Evolutionary conservation across 257 asterid genomes (phyloP).

Genomic region (Solanum pimpinellifolium): DNA sequence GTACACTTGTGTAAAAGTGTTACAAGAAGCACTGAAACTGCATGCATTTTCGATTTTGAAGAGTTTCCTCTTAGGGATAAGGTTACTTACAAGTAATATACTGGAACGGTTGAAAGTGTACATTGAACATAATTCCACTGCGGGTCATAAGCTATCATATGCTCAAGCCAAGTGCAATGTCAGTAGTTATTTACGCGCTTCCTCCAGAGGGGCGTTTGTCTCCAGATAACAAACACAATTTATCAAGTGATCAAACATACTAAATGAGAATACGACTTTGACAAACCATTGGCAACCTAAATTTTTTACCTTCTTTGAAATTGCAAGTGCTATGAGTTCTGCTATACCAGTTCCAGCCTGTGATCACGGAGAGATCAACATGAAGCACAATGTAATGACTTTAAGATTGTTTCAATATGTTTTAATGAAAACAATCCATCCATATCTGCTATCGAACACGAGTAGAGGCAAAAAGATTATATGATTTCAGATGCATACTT

Average conservation of each 20-base stretch:
- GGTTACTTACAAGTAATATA: constrained; percentile 96
- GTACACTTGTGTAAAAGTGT: no score
- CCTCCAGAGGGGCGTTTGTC: constrained; percentile 47
- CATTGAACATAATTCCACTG: constrained; percentile 86
- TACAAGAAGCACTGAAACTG: constrained; percentile 80
- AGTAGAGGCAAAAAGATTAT: not conserved
- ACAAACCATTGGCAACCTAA: not conserved
- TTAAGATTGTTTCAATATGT: not conserved
- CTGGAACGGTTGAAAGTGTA: constrained; percentile 91
- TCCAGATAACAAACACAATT: constrained; percentile 2
- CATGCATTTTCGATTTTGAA: constrained; percentile 85
- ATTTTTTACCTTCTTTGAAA: constrained; percentile 55
- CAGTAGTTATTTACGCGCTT: constrained; percentile 32
- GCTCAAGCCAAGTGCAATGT: constrained; percentile 20
- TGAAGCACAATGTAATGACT: not conserved
- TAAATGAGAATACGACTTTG: not conserved
- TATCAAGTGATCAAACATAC: not conserved
- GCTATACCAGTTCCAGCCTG: constrained; percentile 99
- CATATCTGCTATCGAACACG: not conserved
- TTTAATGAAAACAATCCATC: no score
- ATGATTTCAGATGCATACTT: constrained; percentile 27
- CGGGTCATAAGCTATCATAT: constrained; percentile 86
- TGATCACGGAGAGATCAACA: constrained; percentile 6
- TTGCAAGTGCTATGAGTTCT: constrained; percentile 89
- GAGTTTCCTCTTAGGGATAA: constrained; percentile 89